phyloP scores from a whole-genome alignment of 768 basidiomycete genomes.

The Daedaleopsis sinensis region DNA sequence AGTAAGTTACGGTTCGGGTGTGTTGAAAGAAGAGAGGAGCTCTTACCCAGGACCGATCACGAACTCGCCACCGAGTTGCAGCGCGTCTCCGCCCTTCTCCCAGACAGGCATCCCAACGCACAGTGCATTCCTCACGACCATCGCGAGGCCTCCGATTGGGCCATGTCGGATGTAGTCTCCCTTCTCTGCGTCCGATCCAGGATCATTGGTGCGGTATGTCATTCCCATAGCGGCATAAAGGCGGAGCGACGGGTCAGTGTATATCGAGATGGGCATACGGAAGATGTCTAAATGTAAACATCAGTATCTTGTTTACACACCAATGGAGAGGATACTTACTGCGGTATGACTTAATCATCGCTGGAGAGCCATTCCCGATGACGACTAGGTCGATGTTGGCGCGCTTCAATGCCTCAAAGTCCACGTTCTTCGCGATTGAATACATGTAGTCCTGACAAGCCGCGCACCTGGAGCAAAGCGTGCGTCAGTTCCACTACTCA shows the following conservation, averaged over 20 bases:
- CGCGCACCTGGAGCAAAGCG: slow-evolving; percentile 55
- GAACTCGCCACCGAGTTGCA: slow-evolving; percentile 91
- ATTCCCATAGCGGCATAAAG: slow-evolving; percentile 81
- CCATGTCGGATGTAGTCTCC: slow-evolving; percentile 71
- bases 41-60: slow-evolving; percentile 65
- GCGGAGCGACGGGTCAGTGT: slow-evolving; percentile 73
- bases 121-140: slow-evolving; percentile 71
- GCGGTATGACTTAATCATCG: slow-evolving; percentile 76
- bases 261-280: slow-evolving; percentile 69
- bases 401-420: slow-evolving; percentile 48
- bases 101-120: slow-evolving; percentile 80
- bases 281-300: slow-evolving; percentile 56
- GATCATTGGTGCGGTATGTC: slow-evolving; percentile 50
- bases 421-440: slow-evolving; percentile 55
- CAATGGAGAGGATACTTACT: slow-evolving; percentile 40
- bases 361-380: slow-evolving; percentile 78
- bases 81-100: slow-evolving; percentile 75
- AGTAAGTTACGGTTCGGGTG: neutral
- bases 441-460: slow-evolving; percentile 88
- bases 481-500: slow-evolving; percentile 1
- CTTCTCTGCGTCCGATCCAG: slow-evolving; percentile 44
- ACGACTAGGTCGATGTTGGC: slow-evolving; percentile 65
- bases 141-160: slow-evolving; percentile 66
- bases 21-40: neutral
- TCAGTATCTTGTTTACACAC: neutral